Conservation (phyloP, 768 basidiomycete genomes). For the Xerocomellus amylosporus region DNA sequence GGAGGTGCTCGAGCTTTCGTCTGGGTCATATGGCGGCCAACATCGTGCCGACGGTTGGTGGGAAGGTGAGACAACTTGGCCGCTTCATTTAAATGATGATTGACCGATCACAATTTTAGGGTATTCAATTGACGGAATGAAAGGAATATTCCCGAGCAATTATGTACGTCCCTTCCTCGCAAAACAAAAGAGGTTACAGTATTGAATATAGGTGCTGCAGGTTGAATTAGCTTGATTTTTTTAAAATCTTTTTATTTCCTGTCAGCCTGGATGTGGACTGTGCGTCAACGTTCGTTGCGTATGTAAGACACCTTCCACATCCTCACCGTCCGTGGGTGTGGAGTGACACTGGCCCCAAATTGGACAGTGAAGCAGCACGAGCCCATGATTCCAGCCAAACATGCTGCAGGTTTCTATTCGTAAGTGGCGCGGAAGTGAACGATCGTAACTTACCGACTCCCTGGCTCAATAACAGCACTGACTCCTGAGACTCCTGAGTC, state of each 20-base stretch:
- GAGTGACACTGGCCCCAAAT: no score
- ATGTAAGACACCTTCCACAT: conserved; percentile 23
- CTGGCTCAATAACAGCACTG: conserved; percentile 16
- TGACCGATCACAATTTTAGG: conserved; percentile 44
- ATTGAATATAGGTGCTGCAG: conserved; percentile 33
- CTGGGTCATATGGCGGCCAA: conserved; percentile 56
- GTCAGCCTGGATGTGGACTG: conserved; percentile 8
- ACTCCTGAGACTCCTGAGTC: conserved; percentile 9
- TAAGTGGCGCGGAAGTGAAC: conserved; percentile 33
- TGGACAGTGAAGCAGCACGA: conserved; percentile 19
- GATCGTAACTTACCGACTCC: conserved; percentile 20
- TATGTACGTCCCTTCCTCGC: conserved; percentile 56
- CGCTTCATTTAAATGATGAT: conserved; percentile 21
- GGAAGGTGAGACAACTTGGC: conserved; percentile 57
- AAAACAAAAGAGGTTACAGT: conserved; percentile 12
- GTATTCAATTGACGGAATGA: conserved; percentile 53
- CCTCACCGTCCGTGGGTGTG: no score
- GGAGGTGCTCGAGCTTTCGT: conserved; percentile 61
- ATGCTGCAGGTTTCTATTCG: conserved; percentile 24
- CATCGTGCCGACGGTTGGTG: conserved; percentile 81
- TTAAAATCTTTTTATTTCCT: background rate
- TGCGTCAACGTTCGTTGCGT: conserved; percentile 21
- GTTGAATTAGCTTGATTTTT: conserved; percentile 46
- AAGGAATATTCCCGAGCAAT: conserved; percentile 85
- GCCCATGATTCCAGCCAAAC: conserved; percentile 15